Percentiles rank a stretch among this genome's conserved stretches.
Conservation (phyloP, 2,329 filamentous ascomycete species). For the Xylaria sp. region DNA sequence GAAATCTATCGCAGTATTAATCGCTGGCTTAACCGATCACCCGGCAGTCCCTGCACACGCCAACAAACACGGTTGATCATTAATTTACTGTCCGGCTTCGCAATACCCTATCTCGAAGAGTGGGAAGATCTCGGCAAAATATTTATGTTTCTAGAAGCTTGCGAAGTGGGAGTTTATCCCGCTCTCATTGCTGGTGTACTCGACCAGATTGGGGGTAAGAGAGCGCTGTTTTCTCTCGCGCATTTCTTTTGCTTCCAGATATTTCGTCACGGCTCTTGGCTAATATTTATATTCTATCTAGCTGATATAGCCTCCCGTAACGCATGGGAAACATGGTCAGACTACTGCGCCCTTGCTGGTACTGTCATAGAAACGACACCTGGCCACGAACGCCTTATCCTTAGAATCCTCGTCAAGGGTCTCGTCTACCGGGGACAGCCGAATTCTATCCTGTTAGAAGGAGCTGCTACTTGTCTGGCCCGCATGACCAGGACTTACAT, state of each 20-base stretch:
- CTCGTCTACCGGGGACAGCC: not conserved
- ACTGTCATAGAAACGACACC: not conserved
- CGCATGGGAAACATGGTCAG: not conserved
- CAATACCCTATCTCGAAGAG: not conserved
- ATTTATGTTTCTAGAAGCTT: not conserved
- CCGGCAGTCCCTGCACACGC: not conserved
- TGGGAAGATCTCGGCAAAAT: not conserved
- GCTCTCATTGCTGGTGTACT: not conserved
- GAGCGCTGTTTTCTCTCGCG: not conserved
- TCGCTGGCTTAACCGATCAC: not conserved
- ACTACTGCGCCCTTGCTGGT: not conserved
- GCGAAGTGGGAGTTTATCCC: not conserved
- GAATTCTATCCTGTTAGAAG: not conserved
- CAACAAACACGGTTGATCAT: not conserved
- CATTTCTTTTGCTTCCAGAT: not conserved
- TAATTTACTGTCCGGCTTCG: not conserved
- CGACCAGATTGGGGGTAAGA: not conserved
- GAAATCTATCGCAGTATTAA: not conserved
- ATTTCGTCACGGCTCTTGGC: not conserved
- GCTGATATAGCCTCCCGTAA: not conserved
- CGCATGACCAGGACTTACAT: not conserved
- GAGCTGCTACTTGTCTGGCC: not conserved
- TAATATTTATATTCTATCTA: not conserved
- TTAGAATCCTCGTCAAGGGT: not conserved
- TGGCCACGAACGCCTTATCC: not conserved